Evolutionary conservation across 1,284 basidiomycete genomes (phyloP), one percentile per base, ranked within the genome.

Genomic region (Apiotrichum montevideense): DNA sequence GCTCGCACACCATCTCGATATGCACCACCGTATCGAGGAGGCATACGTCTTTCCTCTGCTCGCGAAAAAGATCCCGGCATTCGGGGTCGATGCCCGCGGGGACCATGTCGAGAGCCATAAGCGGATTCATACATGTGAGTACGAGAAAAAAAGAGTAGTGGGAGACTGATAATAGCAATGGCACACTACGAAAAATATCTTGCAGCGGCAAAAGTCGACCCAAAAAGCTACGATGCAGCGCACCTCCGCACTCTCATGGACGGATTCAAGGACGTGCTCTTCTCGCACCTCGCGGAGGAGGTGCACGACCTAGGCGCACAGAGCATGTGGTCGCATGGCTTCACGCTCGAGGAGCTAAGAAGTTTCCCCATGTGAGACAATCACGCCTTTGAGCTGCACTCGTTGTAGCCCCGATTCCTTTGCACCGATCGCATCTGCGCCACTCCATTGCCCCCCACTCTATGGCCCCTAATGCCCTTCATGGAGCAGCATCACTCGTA

Each of bases 221-320:
- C 82, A 3, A 74, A 77, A 1, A 73, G 77, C 2, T 87, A 86
- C 68, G 82, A 81, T 21, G 81, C 84, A 0, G 64, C 70, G 6
- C 81, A 83, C 62, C 80, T 87, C 77, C 79, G 80, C 52, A 78
- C 63, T 2, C 84, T 83, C 64, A 75, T 87, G 59, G 85, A 87
- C 65, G 76, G 79, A 32, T 86, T 86, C 73, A 74, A 81, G 40
- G 82, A 82, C 34, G 82, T 85, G 6, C 74, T 87, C n/a, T 86
- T 86, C 73, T 66, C 67, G 29, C 86, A 87, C 71, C 77, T 87
- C 5, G 84, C 86, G 64, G 79, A 86, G 67, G 85, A 87, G 77
- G 85, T 84, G 58, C 70, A 77, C 29, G 86, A 87, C 66, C 75
- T 87, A 13, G 76, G 75, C 29, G 82, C 78, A 32, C 81, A 83